phyloP scores from a whole-genome alignment of 768 basidiomycete genomes.

The Antrodiella citrinella region DNA sequence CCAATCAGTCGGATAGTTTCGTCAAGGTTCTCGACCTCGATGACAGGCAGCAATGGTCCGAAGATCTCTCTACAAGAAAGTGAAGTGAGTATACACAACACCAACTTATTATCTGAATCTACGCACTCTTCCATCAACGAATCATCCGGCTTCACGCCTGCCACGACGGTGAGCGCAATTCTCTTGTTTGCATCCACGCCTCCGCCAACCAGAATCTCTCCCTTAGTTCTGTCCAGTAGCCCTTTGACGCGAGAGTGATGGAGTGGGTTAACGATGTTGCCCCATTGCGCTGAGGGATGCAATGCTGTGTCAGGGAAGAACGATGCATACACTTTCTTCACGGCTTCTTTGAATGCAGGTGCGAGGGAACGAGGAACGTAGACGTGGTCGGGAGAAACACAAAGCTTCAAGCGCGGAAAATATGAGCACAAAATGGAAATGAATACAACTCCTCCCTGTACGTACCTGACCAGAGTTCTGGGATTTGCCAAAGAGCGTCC shows the following conservation, averaged over 20 bases:
- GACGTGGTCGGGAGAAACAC: slow-evolving; percentile 37
- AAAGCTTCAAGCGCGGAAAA: slow-evolving; percentile 22
- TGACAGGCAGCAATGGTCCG: slow-evolving; percentile 60
- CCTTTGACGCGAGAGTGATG: slow-evolving; percentile 47
- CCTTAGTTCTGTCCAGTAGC: slow-evolving; percentile 46
- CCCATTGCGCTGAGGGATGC: slow-evolving; percentile 28
- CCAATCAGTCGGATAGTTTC: slow-evolving; percentile 46
- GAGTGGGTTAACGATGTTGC: slow-evolving; percentile 41
- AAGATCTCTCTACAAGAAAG: slow-evolving; percentile 56
- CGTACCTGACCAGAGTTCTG: slow-evolving; percentile 21
- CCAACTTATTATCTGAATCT: too few relatives aligned
- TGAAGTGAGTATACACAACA: background rate
- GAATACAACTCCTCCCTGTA: background rate
- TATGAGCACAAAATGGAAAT: too few relatives aligned
- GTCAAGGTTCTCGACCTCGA: slow-evolving; percentile 46
- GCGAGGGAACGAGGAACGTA: slow-evolving; percentile 33
- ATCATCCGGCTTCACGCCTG: slow-evolving; percentile 44
- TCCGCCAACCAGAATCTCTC: slow-evolving; percentile 46
- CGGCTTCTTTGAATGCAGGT: slow-evolving; percentile 35
- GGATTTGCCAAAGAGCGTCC: slow-evolving; percentile 60
- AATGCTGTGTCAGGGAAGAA: slow-evolving; percentile 47
- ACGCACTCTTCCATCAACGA: slow-evolving; percentile 50
- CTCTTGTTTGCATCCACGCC: slow-evolving; percentile 26
- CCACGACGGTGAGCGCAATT: slow-evolving; percentile 56
- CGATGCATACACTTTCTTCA: slow-evolving; percentile 32